A percentile compares a stretch with the other conserved stretches of the same genome.
Conservation (phyloP, 2,329 filamentous ascomycete species). For the Xylaria hypoxylon region DNA sequence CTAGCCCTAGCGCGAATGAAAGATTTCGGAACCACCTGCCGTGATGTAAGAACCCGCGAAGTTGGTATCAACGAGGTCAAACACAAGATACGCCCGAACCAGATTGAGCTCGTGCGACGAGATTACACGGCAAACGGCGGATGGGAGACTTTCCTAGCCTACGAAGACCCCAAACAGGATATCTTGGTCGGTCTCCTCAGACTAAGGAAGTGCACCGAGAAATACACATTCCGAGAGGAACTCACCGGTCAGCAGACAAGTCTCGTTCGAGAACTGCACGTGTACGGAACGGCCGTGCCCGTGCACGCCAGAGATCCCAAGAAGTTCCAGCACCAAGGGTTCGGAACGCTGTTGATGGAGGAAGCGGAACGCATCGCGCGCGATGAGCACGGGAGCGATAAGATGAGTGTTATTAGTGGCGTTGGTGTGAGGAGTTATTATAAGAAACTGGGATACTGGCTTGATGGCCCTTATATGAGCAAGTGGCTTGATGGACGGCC, state of each 20-base stretch:
- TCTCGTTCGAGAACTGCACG: slow-evolving; percentile 92
- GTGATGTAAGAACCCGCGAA: slow-evolving; percentile 94
- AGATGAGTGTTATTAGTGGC: slow-evolving; percentile 98
- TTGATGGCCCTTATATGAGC: slow-evolving; percentile 90
- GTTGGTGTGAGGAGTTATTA: slow-evolving; percentile 97
- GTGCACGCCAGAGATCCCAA: slow-evolving; percentile 93
- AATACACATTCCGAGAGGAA: slow-evolving; percentile 92
- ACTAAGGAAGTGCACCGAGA: slow-evolving; percentile 88
- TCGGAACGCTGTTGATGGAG: slow-evolving; percentile 96
- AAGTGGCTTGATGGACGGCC: slow-evolving; percentile 69
- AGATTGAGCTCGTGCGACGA: slow-evolving; percentile 92
- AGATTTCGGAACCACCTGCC: slow-evolving; percentile 96
- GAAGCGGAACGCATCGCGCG: slow-evolving; percentile 95
- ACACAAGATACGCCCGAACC: slow-evolving; percentile 95
- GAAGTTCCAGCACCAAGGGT: slow-evolving; percentile 99
- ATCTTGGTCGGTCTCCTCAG: slow-evolving; percentile 93
- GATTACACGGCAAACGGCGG: slow-evolving; percentile 96
- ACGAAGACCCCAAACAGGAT: slow-evolving; percentile 98
- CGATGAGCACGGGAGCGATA: slow-evolving; percentile 91
- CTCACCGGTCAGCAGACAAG: slow-evolving; percentile 88
- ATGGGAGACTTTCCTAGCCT: slow-evolving; percentile 98
- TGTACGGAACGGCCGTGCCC: slow-evolving; percentile 97
- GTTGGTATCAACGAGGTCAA: slow-evolving; percentile 99
- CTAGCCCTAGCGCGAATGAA: slow-evolving; percentile 97
- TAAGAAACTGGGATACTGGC: slow-evolving; percentile 88